Evolutionary conservation across 2,329 filamentous ascomycete species (phyloP).

Genomic region (Trichoderma polysporum): DNA sequence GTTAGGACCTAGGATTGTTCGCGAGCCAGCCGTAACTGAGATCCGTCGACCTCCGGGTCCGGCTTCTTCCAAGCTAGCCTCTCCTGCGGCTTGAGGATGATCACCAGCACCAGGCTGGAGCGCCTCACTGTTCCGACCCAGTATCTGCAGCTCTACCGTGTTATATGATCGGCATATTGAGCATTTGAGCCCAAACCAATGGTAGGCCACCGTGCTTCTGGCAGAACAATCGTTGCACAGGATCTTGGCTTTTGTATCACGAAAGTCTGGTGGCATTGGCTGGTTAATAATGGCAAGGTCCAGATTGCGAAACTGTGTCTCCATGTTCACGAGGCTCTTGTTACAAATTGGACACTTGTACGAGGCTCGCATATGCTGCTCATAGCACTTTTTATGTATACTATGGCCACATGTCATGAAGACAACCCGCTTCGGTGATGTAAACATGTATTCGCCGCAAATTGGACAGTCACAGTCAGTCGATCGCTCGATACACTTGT

Average conservation of each 20-base stretch:
- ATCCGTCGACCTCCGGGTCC: constrained; percentile 26
- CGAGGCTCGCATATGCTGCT: constrained; percentile 81
- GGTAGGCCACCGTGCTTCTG: constrained; percentile 81
- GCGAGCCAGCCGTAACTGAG: constrained; percentile 21
- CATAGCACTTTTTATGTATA: constrained; percentile 87
- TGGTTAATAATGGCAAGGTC: constrained; percentile 84
- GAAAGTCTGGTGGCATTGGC: constrained; percentile 86
- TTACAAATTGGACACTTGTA: constrained; percentile 98
- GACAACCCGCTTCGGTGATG: constrained; percentile 81
- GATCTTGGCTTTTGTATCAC: constrained; percentile 75
- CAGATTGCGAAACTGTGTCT: constrained; percentile 86
- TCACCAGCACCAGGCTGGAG: constrained; percentile 30
- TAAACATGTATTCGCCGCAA: constrained; percentile 95
- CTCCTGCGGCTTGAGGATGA: constrained; percentile 24
- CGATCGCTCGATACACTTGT: constrained; percentile 91
- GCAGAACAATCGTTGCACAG: constrained; percentile 94
- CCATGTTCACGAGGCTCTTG: constrained; percentile 97
- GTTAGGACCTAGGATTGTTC: constrained; percentile 24
- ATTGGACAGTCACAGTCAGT: constrained; percentile 97
- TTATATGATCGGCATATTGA: constrained; percentile 70
- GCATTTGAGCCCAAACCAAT: constrained; percentile 94
- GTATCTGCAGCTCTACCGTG: constrained; percentile 63
- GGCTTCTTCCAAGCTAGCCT: neutral
- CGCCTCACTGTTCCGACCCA: constrained; percentile 43
- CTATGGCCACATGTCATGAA: constrained; percentile 96